phyloP scores from a whole-genome alignment of 129 eudicot species.

The Arctium minus region DNA sequence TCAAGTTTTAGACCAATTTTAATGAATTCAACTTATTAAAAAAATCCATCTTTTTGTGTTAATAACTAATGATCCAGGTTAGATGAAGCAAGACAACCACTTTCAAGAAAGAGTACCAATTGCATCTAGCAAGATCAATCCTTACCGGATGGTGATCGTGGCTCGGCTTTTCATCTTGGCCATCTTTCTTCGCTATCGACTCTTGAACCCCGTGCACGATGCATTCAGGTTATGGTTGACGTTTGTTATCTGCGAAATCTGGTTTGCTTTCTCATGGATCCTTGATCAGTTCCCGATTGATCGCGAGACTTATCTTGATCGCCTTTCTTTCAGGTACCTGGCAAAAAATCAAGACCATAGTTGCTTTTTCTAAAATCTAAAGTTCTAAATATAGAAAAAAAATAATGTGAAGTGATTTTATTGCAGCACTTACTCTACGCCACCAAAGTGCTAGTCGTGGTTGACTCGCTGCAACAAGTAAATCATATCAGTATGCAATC shows the following conservation, averaged over 20 bases:
- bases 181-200: constrained; percentile 80
- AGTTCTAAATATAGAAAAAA: too few relatives aligned
- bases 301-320: constrained; percentile 96
- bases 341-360: background rate
- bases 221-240: constrained; percentile 97
- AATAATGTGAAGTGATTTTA: too few relatives aligned
- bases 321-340: constrained; percentile 89
- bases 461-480: too few relatives aligned
- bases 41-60: background rate
- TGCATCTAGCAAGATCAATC: constrained; percentile 94
- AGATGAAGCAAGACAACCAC: constrained; percentile 97
- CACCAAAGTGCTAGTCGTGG: too few relatives aligned
- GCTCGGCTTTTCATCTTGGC: constrained; percentile 78
- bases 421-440: too few relatives aligned
- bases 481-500: too few relatives aligned
- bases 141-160: constrained; percentile 97
- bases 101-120: constrained; percentile 97
- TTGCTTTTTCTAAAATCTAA: too few relatives aligned
- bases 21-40: background rate
- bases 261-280: constrained; percentile 99
- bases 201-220: constrained; percentile 92
- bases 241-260: constrained; percentile 90
- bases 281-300: constrained; percentile 99
- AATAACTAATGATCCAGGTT: constrained; percentile 53
- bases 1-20: background rate